phyloP scores from a whole-genome alignment of 2,329 filamentous ascomycete species.

The Ascochyta lentis region DNA sequence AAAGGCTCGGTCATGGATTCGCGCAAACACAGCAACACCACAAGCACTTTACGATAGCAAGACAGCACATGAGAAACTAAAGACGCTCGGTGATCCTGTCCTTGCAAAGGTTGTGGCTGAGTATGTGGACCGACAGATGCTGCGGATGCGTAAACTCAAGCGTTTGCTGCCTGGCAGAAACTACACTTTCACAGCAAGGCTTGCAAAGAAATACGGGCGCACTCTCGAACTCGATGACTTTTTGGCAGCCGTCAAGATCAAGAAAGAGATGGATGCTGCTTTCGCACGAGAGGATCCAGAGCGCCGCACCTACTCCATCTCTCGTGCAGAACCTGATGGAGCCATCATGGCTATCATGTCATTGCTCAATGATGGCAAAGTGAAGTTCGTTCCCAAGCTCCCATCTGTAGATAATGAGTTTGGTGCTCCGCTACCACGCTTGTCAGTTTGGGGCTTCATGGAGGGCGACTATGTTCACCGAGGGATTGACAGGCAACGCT shows the following conservation, averaged over 20 bases:
- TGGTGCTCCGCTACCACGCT: conserved; percentile 48
- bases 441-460: conserved; percentile 71
- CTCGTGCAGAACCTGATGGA: conserved; percentile 67
- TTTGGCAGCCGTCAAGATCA: conserved; percentile 65
- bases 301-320: conserved; percentile 53
- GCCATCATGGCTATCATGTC: conserved; percentile 72
- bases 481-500: conserved; percentile 69
- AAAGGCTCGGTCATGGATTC: conserved; percentile 54
- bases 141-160: conserved; percentile 68
- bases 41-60: conserved; percentile 49
- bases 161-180: conserved; percentile 63
- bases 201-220: conserved; percentile 64
- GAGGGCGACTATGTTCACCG: conserved; percentile 75
- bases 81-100: conserved; percentile 37
- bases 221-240: conserved; percentile 50
- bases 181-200: conserved; percentile 68
- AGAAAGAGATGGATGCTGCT: conserved; percentile 63
- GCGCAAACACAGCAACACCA: conserved; percentile 54
- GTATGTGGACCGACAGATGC: conserved; percentile 59
- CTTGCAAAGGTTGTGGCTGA: conserved; percentile 61
- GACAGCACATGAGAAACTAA: conserved; percentile 51
- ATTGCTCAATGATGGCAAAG: conserved; percentile 64
- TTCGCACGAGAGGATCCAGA: conserved; percentile 50
- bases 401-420: conserved; percentile 62
- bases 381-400: conserved; percentile 61